phyloP scores from a whole-genome alignment of 1,284 basidiomycete genomes.

The Ganoderma leucocontextum region DNA sequence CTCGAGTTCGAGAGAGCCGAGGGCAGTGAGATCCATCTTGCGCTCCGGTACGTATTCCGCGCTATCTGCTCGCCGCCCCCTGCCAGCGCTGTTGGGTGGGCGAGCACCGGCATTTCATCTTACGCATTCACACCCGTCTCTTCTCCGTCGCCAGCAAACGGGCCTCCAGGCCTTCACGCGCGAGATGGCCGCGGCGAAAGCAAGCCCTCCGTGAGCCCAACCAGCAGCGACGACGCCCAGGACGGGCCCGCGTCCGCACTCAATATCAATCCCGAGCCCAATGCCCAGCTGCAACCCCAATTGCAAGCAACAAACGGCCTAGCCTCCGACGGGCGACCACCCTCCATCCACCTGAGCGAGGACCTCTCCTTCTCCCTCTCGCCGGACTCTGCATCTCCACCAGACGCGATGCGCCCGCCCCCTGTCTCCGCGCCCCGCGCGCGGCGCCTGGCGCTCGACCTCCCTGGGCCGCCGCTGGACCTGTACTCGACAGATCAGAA shows the following conservation, averaged over 20 bases:
- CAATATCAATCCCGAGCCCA: constrained; percentile 1
- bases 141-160: constrained; percentile 4
- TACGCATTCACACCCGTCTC: constrained; percentile 19
- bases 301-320: background rate
- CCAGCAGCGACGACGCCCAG: constrained; percentile 7
- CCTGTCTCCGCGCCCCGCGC: constrained; percentile 18
- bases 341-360: constrained; percentile 19
- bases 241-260: constrained; percentile 8
- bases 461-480: constrained; percentile 27
- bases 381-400: background rate
- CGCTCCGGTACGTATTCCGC: constrained; percentile 34
- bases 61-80: constrained; percentile 18
- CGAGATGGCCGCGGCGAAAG: background rate
- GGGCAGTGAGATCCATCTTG: constrained; percentile 30
- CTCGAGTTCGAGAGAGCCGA: constrained; percentile 21
- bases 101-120: constrained; percentile 19
- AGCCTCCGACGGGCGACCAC: constrained; percentile 16
- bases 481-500: constrained; percentile 38
- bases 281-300: constrained; percentile 1
- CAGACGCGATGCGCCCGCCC: constrained; percentile 16
- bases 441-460: constrained; percentile 36
- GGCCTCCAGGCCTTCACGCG: constrained; percentile 12
- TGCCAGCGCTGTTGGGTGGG: background rate
- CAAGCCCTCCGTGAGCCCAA: constrained; percentile 1
- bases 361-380: background rate